Conservation (phyloP, 768 basidiomycete species). For the Auricularia heimuer region DNA sequence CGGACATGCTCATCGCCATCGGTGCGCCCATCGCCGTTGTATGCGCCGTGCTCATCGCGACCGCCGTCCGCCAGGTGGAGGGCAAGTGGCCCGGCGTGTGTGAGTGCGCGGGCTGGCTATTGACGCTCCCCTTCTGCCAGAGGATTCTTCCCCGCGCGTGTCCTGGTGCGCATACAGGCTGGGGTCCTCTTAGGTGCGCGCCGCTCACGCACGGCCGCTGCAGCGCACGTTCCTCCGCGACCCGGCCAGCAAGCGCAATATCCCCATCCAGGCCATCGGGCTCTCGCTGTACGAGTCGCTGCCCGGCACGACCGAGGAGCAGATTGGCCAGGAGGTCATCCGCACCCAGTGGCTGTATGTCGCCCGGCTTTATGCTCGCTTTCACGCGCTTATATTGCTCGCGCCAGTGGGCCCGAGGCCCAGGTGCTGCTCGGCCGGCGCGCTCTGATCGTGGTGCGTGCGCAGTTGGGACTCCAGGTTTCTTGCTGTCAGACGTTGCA, state of each 20-base stretch:
- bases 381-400: background rate
- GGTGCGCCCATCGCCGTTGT: slow-evolving; percentile 29
- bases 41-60: background rate
- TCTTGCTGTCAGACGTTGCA: no score
- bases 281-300: slow-evolving; percentile 91
- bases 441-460: slow-evolving; percentile 71
- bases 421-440: slow-evolving; percentile 69
- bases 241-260: slow-evolving; percentile 55
- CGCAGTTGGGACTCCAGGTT: background rate
- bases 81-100: no score
- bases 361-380: no score
- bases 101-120: background rate
- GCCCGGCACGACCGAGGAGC: slow-evolving; percentile 59
- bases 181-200: no score
- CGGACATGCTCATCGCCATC: slow-evolving; percentile 79
- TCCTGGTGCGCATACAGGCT: slow-evolving; percentile 34
- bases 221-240: slow-evolving; percentile 81
- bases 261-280: slow-evolving; percentile 94
- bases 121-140: slow-evolving; percentile 51
- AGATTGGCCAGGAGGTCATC: slow-evolving; percentile 75
- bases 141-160: slow-evolving; percentile 93
- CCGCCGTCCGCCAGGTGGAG: no score
- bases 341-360: slow-evolving; percentile 94
- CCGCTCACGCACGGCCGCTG: background rate
- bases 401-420: slow-evolving; percentile 49